A percentile compares a stretch with the other conserved stretches of the same genome.
Conservation (phyloP, 768 basidiomycete species). For the Suillus luteus region DNA sequence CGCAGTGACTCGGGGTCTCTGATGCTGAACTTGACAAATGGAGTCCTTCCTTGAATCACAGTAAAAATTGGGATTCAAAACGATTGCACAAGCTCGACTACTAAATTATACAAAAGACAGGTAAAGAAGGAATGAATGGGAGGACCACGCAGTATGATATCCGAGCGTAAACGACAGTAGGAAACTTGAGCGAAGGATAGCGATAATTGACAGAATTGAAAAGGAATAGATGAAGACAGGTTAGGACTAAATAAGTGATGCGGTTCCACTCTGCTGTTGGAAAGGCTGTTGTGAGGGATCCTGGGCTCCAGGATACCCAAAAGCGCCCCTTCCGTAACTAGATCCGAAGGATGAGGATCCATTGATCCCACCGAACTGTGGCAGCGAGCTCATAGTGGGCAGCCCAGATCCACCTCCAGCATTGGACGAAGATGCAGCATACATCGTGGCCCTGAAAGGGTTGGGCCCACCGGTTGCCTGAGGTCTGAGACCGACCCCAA, state of each 20-base stretch:
- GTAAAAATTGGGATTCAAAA: slow-evolving; percentile 3
- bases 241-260: slow-evolving; percentile 50
- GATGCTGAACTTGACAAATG: not conserved
- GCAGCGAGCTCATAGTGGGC: slow-evolving; percentile 29
- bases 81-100: slow-evolving; percentile 8
- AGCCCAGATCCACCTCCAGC: slow-evolving; percentile 15
- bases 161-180: slow-evolving; percentile 9
- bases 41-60: not conserved
- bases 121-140: not conserved
- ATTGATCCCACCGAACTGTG: slow-evolving; percentile 26
- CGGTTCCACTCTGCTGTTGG: slow-evolving; percentile 45
- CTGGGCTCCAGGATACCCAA: slow-evolving; percentile 25
- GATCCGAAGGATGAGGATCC: slow-evolving; percentile 16
- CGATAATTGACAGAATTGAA: slow-evolving; percentile 1
- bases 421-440: slow-evolving; percentile 30
- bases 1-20: slow-evolving; percentile 3
- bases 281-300: slow-evolving; percentile 24
- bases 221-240: slow-evolving; percentile 13
- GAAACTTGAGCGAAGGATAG: slow-evolving; percentile 4
- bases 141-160: not conserved
- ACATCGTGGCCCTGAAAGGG: slow-evolving; percentile 70
- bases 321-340: slow-evolving; percentile 25
- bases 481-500: slow-evolving; percentile 55
- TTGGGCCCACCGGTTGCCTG: slow-evolving; percentile 60
- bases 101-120: slow-evolving; percentile 11